phyloP scores from a whole-genome alignment of 1,284 basidiomycete genomes.

The Stygiomarasmius scandens region DNA sequence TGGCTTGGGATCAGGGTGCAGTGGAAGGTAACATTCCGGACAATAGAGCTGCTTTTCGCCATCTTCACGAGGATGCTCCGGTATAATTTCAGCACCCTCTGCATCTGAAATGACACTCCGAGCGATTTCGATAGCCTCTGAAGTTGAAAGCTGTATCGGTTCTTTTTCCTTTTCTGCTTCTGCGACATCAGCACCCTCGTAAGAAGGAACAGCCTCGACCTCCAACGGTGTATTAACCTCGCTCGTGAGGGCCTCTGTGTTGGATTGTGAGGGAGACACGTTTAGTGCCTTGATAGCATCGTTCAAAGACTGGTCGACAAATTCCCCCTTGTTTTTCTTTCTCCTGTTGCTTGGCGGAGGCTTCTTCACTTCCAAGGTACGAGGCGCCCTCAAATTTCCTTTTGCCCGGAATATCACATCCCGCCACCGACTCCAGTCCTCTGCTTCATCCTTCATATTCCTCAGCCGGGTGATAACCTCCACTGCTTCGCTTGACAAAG shows the following conservation, averaged over 20 bases:
- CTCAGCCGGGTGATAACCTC: constrained; percentile 82
- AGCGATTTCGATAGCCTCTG: constrained; percentile 24
- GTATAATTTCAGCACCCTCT: not conserved
- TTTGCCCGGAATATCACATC: constrained; percentile 82
- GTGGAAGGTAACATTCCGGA: constrained; percentile 84
- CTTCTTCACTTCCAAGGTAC: constrained; percentile 47
- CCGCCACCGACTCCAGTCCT: constrained; percentile 90
- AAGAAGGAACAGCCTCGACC: not conserved
- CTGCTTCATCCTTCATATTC: constrained; percentile 90
- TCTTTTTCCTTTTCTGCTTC: not conserved
- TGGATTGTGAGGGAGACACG: not conserved
- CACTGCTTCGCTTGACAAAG: constrained; percentile 84
- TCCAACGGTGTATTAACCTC: constrained; percentile 15
- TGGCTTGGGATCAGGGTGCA: constrained; percentile 89
- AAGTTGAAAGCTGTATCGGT: constrained; percentile 16
- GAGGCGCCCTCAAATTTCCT: constrained; percentile 52
- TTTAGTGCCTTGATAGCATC: constrained; percentile 6
- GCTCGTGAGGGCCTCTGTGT: not conserved
- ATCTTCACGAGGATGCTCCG: constrained; percentile 21
- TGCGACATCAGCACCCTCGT: not conserved
- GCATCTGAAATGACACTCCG: constrained; percentile 6
- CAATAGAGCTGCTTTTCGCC: constrained; percentile 63
- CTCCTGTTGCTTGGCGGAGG: constrained; percentile 61
- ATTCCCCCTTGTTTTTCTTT: constrained; percentile 56
- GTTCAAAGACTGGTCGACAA: constrained; percentile 29